Conservation (phyloP, 352 stramenopile genomes). For the Globisporangium spinosum region DNA sequence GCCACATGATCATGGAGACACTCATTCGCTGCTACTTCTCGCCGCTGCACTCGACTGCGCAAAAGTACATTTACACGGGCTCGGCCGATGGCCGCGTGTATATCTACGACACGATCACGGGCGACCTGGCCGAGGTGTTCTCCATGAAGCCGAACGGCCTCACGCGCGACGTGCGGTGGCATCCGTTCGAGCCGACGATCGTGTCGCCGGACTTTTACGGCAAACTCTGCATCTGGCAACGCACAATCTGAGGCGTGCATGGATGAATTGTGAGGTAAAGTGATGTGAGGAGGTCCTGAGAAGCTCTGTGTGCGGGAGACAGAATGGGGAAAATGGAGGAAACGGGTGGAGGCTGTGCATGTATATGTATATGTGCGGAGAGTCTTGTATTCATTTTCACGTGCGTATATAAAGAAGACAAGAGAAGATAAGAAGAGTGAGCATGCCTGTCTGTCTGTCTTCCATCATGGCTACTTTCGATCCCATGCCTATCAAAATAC, state of each 20-base stretch:
- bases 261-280: background rate
- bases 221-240: slow-evolving; percentile 82
- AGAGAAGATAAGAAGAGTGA: background rate
- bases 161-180: slow-evolving; percentile 82
- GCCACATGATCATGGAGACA: slow-evolving; percentile 77
- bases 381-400: background rate
- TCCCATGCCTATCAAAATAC: background rate
- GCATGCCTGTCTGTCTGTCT: background rate
- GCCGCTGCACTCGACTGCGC: slow-evolving; percentile 77
- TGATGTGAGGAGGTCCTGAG: background rate
- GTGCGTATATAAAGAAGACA: slow-evolving; percentile 1
- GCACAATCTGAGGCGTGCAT: slow-evolving; percentile 16
- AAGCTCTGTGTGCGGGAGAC: background rate
- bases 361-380: background rate
- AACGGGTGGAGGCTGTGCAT: background rate
- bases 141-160: slow-evolving; percentile 74
- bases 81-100: slow-evolving; percentile 82
- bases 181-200: slow-evolving; percentile 77
- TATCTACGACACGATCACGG: slow-evolving; percentile 75
- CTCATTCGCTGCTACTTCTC: slow-evolving; percentile 86
- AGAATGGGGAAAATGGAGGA: background rate
- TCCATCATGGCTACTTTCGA: background rate
- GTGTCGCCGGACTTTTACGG: slow-evolving; percentile 85
- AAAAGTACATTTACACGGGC: slow-evolving; percentile 85
- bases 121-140: slow-evolving; percentile 74